Base-by-base conservation (phyloP, 371 early-diverging fungal genomes). In the Nosema muscidifuracis region DNA sequence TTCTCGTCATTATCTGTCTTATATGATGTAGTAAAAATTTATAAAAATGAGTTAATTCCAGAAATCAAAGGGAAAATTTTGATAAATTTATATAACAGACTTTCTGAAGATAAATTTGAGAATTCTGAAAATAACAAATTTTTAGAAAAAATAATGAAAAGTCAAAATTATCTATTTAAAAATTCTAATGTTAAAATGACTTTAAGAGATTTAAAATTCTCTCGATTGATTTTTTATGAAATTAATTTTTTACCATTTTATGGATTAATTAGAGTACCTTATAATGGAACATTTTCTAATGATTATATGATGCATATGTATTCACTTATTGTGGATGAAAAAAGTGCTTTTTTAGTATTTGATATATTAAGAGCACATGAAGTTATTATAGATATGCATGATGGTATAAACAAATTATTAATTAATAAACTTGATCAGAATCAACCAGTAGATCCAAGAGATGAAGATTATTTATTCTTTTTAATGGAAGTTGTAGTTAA, bases 291-390 rank as follows among this genome's bases (percentile, higher is more conserved):
- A 30, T 65, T 51, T 64, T 13, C 26, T 9, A 56, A 75, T 26
- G 65, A 71, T 20, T 79, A 73, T 67, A 36, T 79, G 26, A 67
- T 76, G 20, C 73, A 73, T 74, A 33, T 73, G 31, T 60, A 47
- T 44, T 79, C 79, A 16, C 63, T 79, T 0, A 69, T 79, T 36
- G 42, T 55, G 16, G 71, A 74, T 40, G 43, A 44, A 44, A 50
- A 66, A 40, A 38, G 61, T 24, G 61, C 58, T 22, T 26, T 66
- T 12, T 44, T 40, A 28, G 73, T 36, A 30, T 71, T 58, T 51
- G 58, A 71, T 22, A 63, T 50, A n/a, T 34, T 79, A 34, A 31
- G 31, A 0, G 18, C 26, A 34, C 18, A 53, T 31, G 56, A 36
- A 10, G 31, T 71, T 28, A 69, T 67, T 66, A 31, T 34, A 36